Base-by-base conservation (phyloP, 441 rosid species). In the Rhodomyrtus psidioides region DNA sequence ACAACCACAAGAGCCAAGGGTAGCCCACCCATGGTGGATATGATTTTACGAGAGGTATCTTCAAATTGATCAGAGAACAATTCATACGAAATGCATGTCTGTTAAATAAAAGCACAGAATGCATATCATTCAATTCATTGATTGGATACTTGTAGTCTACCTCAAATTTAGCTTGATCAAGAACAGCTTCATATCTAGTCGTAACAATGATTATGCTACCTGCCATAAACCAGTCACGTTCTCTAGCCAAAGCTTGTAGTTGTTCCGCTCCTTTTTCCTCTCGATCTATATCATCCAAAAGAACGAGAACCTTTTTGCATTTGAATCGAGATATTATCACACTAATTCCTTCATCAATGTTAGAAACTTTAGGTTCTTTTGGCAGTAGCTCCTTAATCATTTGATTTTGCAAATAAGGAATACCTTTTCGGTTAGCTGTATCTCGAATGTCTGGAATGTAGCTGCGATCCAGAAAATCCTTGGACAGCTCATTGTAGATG, bases 351-450 rank as follows among this genome's bases (percentile, higher is more conserved):
- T 17, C 14, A 65, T 65, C 46, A 65, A 30, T 6, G 9, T 0
- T 9, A 2, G 1, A 0, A 17, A 30, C 75, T 62, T 30, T 2
- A 30, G 1, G 0, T 9, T 62, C 5, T 0, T 3, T 30, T 9
- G 1, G 23, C 6, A 4, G 2, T 53, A 53, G 14, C 0, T 1
- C 54, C 54, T 53, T 53, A 53, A 53, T 53, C 5, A 53, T 17
- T 14, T 4, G 54, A 14, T 53, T 4, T 53, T 53, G 76, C 2
- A 65, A 2, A 65, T 9, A 2, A 2, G 12, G 3, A 2, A 65
- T 65, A 34, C 46, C 13, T 0, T 34, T 4, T 26, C 1, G 14
- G 1, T 0, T 0, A 2, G 46, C 6, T 16, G 0, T 65, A 0
- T 34, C 76, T 19, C 14, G 24, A 3, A 65, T 3, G 4, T 65